Evolutionary conservation across 2,329 filamentous ascomycete genomes (phyloP).

Genomic region (Sordariomycetes sp.): DNA sequence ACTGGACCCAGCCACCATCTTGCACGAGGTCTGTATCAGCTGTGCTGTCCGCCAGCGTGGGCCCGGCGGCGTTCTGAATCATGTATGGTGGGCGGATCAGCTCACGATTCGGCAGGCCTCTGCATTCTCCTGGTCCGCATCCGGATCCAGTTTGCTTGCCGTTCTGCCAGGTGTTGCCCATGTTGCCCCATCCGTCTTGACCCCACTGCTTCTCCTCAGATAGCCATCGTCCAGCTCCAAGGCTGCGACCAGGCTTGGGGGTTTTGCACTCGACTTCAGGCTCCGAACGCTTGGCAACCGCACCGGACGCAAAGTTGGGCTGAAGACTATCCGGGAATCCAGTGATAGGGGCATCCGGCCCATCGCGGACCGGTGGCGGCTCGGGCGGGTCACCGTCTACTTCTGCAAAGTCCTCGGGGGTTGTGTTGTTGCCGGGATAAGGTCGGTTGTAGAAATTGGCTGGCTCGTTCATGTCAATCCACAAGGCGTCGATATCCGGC

Average conservation of each 20-base stretch:
- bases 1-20: constrained; percentile 61
- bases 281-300: background rate
- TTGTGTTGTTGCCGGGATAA: constrained; percentile 12
- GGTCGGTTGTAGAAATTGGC: constrained; percentile 28
- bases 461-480: constrained; percentile 60
- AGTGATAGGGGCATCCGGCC: constrained; percentile 55
- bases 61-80: constrained; percentile 65
- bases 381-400: constrained; percentile 45
- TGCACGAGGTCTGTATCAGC: constrained; percentile 70
- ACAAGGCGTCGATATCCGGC: constrained; percentile 68
- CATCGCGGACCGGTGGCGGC: constrained; percentile 52
- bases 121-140: constrained; percentile 26
- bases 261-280: constrained; percentile 4
- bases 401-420: constrained; percentile 13
- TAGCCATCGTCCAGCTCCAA: constrained; percentile 1
- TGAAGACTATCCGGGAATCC: constrained; percentile 48
- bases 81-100: constrained; percentile 68
- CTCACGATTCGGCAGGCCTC: constrained; percentile 39
- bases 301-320: constrained; percentile 9
- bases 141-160: no score
- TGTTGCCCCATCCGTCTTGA: no score
- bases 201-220: constrained; percentile 47
- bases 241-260: background rate
- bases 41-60: constrained; percentile 23
- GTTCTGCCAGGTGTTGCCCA: no score